Base-by-base conservation (phyloP, 441 rosid species). In the Populus tomentosa region DNA sequence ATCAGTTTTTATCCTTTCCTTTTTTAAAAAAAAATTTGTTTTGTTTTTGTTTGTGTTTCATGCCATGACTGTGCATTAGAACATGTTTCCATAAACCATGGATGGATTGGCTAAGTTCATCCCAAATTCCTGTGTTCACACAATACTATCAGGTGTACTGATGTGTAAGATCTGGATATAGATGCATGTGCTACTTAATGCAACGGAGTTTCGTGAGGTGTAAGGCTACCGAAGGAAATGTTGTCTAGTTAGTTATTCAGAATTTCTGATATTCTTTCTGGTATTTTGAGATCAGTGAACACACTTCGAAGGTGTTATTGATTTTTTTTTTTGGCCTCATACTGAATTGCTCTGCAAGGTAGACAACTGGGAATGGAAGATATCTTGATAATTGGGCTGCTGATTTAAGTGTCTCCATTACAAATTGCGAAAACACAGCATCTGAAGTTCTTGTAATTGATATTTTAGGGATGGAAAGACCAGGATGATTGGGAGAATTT, bases 291-390 rank as follows among this genome's bases (percentile, higher is more conserved):
- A 82, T 50, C 62, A 70, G 84, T 82, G 66, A 84, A 82, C 86
- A 82, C 86, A 69, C 74, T 81, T 69, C 32, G 69, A 84, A 85
- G 87, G 84, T 84, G 83, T 68, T 83, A 87, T 81, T 88, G 84
- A 87, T 85, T 40, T 3, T 82, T 77, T 84, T 71, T 26, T 18
- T 33, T 11, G 86, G 87, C 81, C 88, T 87, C 87, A 77, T 80
- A 69, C 81, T 81, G 76, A 82, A 83, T 86, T 84, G 77, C 64
- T 26, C 76, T 67, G 71, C 73, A 26, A 78, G 71, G 78, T 73
- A 33, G 75, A 70, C 24, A 69, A 13, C 66, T 35, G 63, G 80
- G 71, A 73, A 73, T 78, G 80, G 69, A 77, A 63, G 74, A 72
- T 80, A 35, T 78, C 9, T 79, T 61, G 46, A 36, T 74, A 21